Base-by-base conservation (phyloP, 352 stramenopile species). In the Pythium scleroteichum region DNA sequence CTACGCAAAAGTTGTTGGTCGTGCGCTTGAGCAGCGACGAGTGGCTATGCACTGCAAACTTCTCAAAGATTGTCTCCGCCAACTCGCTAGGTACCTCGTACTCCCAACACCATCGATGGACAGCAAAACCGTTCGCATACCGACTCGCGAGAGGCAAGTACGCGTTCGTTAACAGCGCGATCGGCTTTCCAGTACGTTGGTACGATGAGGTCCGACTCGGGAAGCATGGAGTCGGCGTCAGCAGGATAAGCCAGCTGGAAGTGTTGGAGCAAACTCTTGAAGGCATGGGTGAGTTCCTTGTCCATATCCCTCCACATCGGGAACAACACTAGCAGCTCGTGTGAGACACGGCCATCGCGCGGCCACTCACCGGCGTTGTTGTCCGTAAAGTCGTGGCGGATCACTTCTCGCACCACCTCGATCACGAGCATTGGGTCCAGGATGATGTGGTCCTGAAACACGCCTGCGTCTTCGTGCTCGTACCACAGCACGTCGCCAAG, bases 341-440 rank as follows among this genome's bases (percentile, higher is more conserved):
- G 61, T 27, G 60, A 8, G 13, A 69, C 23, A 35, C 42, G 40
- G n/a, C 62, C 62, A 16, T 58, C 53, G 17, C 27, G n/a, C 16
- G 23, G 26, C 19, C 7, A n/a, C 12, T 38, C 16, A 13, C 20
- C n/a, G 23, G 4, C 12, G 1, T 17, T 16, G 20, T 40, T 39
- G 14, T 61, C 33, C 10, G 59, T 22, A 19, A 46, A 41, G 16
- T 62, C 53, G 45, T 68, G 60, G 14, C 48, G 50, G 20, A 68
- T 35, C 12, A 68, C 52, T 22, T 68, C 44, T 8, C 60, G 60
- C 17, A 68, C 50, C 2, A 75, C 44, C 9, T 75, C 67, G 9
- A 78, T 73, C 6, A 71, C 64, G 24, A 78, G 62, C 13, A 65
- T 72, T 2, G 62, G 71, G 17, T 66, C 42, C 17, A 66, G 26